Percentiles rank a stretch among this genome's conserved stretches.
Conservation (phyloP, 2,329 filamentous ascomycete species). For the Lachnellula hyalina region DNA sequence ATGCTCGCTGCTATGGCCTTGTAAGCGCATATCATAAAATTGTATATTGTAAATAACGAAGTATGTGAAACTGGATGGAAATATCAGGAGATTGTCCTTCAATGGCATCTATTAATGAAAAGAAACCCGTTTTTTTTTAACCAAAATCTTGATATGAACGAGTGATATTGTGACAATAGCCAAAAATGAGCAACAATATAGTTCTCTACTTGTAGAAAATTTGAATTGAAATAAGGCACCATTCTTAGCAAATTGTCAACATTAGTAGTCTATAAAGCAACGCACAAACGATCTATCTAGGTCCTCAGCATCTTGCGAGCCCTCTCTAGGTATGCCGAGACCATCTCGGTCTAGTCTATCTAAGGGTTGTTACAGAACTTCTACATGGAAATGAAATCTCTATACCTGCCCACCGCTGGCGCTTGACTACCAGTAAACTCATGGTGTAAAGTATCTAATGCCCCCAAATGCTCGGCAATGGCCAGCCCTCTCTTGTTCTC, state of each 20-base stretch:
- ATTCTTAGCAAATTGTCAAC: neutral
- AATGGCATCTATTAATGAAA: neutral
- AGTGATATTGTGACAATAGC: too few species aligned
- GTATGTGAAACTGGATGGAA: neutral
- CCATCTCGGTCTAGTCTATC: neutral
- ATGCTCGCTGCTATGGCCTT: conserved; percentile 20
- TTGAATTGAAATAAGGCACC: too few species aligned
- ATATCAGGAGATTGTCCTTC: neutral
- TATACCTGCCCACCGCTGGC: conserved; percentile 30
- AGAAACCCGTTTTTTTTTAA: neutral
- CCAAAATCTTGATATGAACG: too few species aligned
- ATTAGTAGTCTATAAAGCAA: neutral
- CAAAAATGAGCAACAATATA: too few species aligned
- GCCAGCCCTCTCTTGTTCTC: conserved; percentile 51
- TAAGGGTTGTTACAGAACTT: neutral
- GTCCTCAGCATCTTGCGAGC: neutral
- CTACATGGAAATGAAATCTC: conserved; percentile 23
- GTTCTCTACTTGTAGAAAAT: too few species aligned
- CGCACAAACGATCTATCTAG: neutral
- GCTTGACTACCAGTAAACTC: conserved; percentile 29
- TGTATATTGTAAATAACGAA: neutral
- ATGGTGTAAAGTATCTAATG: conserved; percentile 47
- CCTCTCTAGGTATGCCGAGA: neutral
- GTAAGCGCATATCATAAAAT: conserved; percentile 4
- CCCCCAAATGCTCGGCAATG: conserved; percentile 50